phyloP scores from a whole-genome alignment of 1,139 yeast species.

The Geotrichum candidum region DNA sequence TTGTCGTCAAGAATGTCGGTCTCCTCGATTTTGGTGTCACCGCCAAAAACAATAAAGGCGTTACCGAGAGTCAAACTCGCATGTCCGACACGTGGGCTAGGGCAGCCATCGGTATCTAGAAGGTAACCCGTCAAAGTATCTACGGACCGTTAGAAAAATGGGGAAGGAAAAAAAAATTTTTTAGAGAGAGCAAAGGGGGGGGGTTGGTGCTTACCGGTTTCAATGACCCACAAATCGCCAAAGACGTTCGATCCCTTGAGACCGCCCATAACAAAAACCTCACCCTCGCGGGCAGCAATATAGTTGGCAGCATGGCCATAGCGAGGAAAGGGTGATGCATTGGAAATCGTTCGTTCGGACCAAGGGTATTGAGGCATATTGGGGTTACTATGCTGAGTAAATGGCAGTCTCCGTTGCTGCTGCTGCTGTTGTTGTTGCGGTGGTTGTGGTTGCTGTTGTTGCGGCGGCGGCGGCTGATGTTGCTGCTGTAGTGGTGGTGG shows the following conservation, averaged over 20 bases:
- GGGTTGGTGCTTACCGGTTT: constrained; percentile 27
- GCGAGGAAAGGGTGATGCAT: constrained; percentile 40
- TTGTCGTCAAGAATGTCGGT: constrained; percentile 78
- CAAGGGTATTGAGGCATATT: constrained; percentile 51
- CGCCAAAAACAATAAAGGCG: constrained; percentile 92
- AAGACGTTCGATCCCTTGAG: constrained; percentile 85
- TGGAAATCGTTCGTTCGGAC: constrained; percentile 61
- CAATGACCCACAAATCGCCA: constrained; percentile 83
- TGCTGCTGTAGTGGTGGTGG: background rate
- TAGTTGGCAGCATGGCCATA: constrained; percentile 76
- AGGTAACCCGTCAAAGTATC: constrained; percentile 49
- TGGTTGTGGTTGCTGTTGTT: too few species aligned
- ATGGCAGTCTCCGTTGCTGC: constrained; percentile 6
- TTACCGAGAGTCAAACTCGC: constrained; percentile 89
- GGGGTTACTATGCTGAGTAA: background rate
- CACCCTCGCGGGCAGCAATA: constrained; percentile 68
- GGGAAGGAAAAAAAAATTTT: constrained; percentile 5
- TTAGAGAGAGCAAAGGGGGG: too few species aligned
- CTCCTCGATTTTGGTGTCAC: constrained; percentile 85
- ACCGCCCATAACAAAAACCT: constrained; percentile 90
- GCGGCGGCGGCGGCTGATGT: too few species aligned
- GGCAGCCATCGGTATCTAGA: constrained; percentile 66
- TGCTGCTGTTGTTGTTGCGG: constrained; percentile 3
- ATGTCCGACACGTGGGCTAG: constrained; percentile 96
- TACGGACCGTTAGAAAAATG: background rate